phyloP scores from a whole-genome alignment of 441 rosid species.

The Gossypium gossypioides region DNA sequence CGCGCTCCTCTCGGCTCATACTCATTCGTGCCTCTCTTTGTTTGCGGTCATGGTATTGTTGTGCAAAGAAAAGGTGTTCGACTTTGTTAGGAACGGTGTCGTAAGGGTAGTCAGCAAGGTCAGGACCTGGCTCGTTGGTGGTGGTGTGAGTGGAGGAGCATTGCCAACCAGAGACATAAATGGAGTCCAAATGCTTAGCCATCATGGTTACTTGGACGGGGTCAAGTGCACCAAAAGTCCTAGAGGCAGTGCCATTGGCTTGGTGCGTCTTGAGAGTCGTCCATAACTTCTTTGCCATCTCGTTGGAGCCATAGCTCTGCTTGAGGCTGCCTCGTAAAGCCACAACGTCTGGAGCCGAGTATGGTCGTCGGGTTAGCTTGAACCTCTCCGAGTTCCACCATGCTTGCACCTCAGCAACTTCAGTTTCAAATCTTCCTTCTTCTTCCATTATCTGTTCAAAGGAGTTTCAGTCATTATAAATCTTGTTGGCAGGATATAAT shows the following conservation, averaged over 20 bases:
- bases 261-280: slow-evolving; percentile 77
- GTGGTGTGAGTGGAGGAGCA: slow-evolving; percentile 87
- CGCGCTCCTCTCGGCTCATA: slow-evolving; percentile 71
- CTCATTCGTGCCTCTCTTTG: slow-evolving; percentile 86
- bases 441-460: slow-evolving; percentile 60
- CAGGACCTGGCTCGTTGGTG: slow-evolving; percentile 88
- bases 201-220: slow-evolving; percentile 90
- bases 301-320: slow-evolving; percentile 71
- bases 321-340: slow-evolving; percentile 68
- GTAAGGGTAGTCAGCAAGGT: slow-evolving; percentile 85
- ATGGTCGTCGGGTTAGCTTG: slow-evolving; percentile 69
- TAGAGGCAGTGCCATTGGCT: slow-evolving; percentile 72
- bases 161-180: slow-evolving; percentile 92
- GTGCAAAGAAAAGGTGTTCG: slow-evolving; percentile 78
- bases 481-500: background rate
- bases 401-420: slow-evolving; percentile 80
- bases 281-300: slow-evolving; percentile 86
- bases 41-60: slow-evolving; percentile 84
- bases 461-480: background rate
- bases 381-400: slow-evolving; percentile 96
- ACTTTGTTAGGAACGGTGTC: slow-evolving; percentile 94
- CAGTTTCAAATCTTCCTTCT: slow-evolving; percentile 78
- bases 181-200: slow-evolving; percentile 79
- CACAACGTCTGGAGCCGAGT: slow-evolving; percentile 77
- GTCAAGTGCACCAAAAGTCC: slow-evolving; percentile 86